phyloP scores from a whole-genome alignment of 2,329 filamentous ascomycete genomes.

The Aspergillus sp. region DNA sequence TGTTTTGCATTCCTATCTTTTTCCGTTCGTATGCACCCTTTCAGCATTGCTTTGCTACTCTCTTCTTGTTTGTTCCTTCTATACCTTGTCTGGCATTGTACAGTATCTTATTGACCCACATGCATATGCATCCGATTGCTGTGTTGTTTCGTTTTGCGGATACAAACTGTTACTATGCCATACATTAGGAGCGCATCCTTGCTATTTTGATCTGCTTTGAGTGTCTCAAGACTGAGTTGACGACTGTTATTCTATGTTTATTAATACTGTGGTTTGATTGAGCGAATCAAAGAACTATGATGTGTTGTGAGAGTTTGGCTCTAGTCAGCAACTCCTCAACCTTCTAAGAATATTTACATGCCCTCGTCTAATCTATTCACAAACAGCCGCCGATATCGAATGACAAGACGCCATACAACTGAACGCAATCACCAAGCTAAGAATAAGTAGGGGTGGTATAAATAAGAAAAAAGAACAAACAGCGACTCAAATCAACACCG shows the following conservation, averaged over 20 bases:
- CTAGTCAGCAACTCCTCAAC: too few relatives aligned
- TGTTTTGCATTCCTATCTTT: too few relatives aligned
- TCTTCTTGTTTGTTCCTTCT: background rate
- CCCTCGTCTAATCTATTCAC: background rate
- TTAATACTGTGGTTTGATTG: background rate
- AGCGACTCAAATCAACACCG: slow-evolving; percentile 20
- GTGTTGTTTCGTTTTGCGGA: slow-evolving; percentile 2
- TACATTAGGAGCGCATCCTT: background rate
- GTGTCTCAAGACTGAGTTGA: background rate
- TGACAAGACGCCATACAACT: background rate
- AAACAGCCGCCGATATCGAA: background rate
- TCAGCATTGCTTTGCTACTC: background rate
- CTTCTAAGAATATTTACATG: background rate
- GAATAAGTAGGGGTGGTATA: background rate
- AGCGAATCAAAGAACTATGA: background rate
- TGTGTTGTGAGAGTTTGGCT: background rate
- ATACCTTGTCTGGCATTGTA: background rate
- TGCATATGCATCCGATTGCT: slow-evolving; percentile 5
- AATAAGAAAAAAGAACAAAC: background rate
- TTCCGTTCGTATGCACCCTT: too few relatives aligned
- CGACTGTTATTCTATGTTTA: background rate
- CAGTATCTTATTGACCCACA: slow-evolving; percentile 2
- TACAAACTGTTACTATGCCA: slow-evolving; percentile 1
- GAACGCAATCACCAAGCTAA: background rate
- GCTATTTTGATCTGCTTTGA: background rate